These are phyloP conservation scores for Glutinoglossum americanum DNA, from an alignment of 495 filamentous ascomycete species.

Conservation along the genomic window DNA sequence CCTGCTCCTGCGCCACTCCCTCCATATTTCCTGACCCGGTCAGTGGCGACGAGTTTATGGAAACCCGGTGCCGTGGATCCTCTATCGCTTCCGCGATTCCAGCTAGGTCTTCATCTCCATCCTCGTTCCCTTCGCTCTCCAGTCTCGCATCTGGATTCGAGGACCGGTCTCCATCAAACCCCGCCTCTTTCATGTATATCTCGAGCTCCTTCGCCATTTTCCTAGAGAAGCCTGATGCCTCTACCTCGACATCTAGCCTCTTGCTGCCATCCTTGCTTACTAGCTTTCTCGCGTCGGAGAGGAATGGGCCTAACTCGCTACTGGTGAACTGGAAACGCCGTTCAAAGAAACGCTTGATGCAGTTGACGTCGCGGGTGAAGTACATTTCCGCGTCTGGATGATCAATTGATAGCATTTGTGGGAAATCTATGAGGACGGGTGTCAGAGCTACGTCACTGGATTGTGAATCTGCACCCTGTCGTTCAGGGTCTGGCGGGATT, in stretches of 20 bases:
- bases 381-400: conserved; percentile 85
- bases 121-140: conserved; percentile 1
- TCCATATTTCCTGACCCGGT: not conserved
- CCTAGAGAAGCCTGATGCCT: conserved; percentile 84
- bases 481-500: not conserved
- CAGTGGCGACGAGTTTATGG: not conserved
- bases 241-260: conserved; percentile 67
- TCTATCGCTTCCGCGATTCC: conserved; percentile 22
- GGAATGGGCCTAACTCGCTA: conserved; percentile 67
- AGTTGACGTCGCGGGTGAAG: conserved; percentile 85
- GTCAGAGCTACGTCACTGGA: conserved; percentile 18
- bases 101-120: conserved; percentile 19
- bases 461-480: not conserved
- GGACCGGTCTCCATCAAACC: conserved; percentile 28
- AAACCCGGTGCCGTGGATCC: not conserved
- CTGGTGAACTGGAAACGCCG: conserved; percentile 70
- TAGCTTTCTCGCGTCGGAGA: conserved; percentile 58
- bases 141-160: conserved; percentile 13
- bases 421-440: conserved; percentile 89
- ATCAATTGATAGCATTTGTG: conserved; percentile 93
- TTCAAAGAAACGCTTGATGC: conserved; percentile 83
- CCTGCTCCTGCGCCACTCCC: not conserved
- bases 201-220: conserved; percentile 91
- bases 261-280: conserved; percentile 38
- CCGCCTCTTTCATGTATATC: conserved; percentile 59